Conservation (phyloP, 2,329 filamentous ascomycete genomes). For the Cercospora nicotianae region DNA sequence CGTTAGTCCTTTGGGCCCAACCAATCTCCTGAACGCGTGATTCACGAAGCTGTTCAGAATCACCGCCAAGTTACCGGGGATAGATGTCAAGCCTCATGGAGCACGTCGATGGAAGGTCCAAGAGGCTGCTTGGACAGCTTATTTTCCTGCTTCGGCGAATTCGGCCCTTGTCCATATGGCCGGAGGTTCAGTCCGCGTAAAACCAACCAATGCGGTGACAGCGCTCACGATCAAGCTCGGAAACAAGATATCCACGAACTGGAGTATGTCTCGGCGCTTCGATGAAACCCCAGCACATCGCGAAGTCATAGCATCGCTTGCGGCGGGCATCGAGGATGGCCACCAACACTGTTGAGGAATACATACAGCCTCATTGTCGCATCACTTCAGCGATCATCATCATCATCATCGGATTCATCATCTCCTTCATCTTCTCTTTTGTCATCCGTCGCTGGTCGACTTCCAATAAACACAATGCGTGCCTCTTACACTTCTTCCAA, state of each 20-base stretch:
- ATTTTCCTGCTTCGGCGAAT: not conserved
- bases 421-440: not conserved
- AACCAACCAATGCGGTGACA: not conserved
- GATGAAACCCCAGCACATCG: not conserved
- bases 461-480: not conserved
- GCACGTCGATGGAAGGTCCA: not conserved
- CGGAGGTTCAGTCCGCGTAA: not conserved
- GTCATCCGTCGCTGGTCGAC: not conserved
- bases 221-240: not conserved
- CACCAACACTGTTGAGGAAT: not conserved
- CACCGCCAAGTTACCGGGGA: not conserved
- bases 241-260: not conserved
- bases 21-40: not conserved
- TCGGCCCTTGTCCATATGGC: not conserved
- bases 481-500: not conserved
- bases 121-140: not conserved
- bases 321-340: not conserved
- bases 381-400: not conserved
- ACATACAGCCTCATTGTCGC: not conserved
- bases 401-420: too few relatives aligned
- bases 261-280: not conserved
- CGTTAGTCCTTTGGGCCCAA: not conserved
- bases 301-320: not conserved
- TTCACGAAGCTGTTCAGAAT: not conserved
- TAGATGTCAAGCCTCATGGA: not conserved